Evolutionary conservation across 495 filamentous ascomycete genomes (phyloP), one percentile per base, ranked within the genome.

Genomic region (Aspergillus bridgeri): DNA sequence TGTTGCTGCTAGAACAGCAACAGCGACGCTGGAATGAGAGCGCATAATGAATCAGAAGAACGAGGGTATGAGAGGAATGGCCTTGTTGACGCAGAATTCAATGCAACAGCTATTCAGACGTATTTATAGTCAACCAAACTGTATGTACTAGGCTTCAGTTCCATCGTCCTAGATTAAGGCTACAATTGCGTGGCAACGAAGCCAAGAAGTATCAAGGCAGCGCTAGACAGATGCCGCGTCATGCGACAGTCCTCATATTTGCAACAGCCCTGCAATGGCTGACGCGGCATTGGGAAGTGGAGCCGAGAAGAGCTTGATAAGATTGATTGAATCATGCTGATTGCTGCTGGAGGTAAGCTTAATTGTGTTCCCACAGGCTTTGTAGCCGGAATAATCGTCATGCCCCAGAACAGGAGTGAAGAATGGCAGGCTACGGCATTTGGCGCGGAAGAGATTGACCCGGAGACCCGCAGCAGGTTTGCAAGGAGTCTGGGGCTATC

Each of bases 1-100:
- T 2, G 66, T 57, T 11, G 64, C 62, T 43, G 63, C 70, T 20
- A 73, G 57, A 29, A 64, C 66, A 43, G 61, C 63, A 42, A 61
- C 53, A 25, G 68, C 66, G 9, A 56, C 60, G 52, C 63, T 60
- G 6, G 48, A 51, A 15, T 60, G 55, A 18, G 62, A 56, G 63
- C 66, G 66, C 69, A 71, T 71, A 20, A 25, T 58, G 57, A 54
- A 18, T 20, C 7, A 23, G 23, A 56, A 63, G 51, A 57, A 53
- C 22, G 57, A 33, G 45, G 20, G 51, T 44, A 53, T 59, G 51
- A 57, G 55, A 53, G 13, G 57, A 33, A 53, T 29, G 45, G 7
- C 27, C 33, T 38, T 38, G 33, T 13, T 38, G 8, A 15, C 1
- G 11, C 1, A 15, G 33, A 11, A 15, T 3, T 15, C 13, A 38